Evolutionary conservation across 1,284 basidiomycete genomes (phyloP).

Genomic region (Flammula alnicola): DNA sequence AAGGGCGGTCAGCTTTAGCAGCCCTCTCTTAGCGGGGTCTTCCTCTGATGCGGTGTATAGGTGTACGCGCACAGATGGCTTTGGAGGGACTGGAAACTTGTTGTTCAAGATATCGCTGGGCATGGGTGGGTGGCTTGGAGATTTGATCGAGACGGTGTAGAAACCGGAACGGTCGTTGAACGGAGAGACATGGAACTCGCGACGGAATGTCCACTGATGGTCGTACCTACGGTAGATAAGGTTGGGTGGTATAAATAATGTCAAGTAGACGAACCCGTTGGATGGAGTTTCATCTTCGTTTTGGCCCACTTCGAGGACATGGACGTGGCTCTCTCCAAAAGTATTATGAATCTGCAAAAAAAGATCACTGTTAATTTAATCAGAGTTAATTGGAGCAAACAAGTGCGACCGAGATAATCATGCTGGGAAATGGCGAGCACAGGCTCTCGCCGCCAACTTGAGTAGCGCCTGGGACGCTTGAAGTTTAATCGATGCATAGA

Average conservation of each 20-base stretch:
- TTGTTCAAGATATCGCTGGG: not conserved
- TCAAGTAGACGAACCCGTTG: slow-evolving; percentile 43
- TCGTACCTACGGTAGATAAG: slow-evolving; percentile 50
- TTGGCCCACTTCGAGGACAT: slow-evolving; percentile 53
- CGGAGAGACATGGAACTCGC: slow-evolving; percentile 81
- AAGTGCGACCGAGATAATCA: too few relatives aligned
- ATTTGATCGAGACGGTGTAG: slow-evolving; percentile 59
- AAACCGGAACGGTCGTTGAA: slow-evolving; percentile 79
- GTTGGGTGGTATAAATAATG: not conserved
- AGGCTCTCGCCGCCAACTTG: too few relatives aligned
- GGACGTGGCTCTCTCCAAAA: slow-evolving; percentile 74
- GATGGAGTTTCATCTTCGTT: slow-evolving; percentile 44
- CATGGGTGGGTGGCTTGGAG: slow-evolving; percentile 49
- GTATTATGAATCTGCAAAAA: slow-evolving; percentile 72
- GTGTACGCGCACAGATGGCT: slow-evolving; percentile 50
- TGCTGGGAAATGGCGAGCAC: too few relatives aligned
- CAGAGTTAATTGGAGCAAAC: too few relatives aligned
- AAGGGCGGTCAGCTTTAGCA: slow-evolving; percentile 56
- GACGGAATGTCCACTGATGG: slow-evolving; percentile 73
- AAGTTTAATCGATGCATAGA: too few relatives aligned
- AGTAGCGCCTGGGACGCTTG: too few relatives aligned
- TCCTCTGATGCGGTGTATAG: slow-evolving; percentile 36
- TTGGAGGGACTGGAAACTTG: slow-evolving; percentile 26
- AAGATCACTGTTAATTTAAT: too few relatives aligned
- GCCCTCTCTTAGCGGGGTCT: slow-evolving; percentile 27